These are phyloP conservation scores for Globisporangium ultimum DNA, from an alignment of 352 stramenopile genomes.

Conservation along the genomic window DNA sequence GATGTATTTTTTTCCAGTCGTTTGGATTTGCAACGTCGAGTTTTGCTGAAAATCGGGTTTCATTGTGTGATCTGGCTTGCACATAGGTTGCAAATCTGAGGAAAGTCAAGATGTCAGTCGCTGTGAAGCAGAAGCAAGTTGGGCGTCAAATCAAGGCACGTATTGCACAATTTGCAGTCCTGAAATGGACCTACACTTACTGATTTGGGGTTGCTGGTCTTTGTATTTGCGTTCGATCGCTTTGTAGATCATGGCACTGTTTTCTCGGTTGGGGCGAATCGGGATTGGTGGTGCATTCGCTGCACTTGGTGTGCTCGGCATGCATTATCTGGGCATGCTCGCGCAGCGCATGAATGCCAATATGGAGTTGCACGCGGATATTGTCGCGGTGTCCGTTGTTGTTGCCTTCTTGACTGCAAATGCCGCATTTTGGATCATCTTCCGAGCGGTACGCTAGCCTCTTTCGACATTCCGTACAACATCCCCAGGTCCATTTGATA, in stretches of 20 bases:
- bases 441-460: slow-evolving; percentile 34
- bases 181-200: neutral
- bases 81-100: slow-evolving; percentile 8
- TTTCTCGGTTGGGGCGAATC: slow-evolving; percentile 48
- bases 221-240: neutral
- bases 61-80: neutral
- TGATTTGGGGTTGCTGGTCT: neutral
- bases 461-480: too few relatives aligned
- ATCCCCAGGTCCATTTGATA: neutral
- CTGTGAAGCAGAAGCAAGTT: slow-evolving; percentile 13
- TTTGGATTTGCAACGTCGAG: too few relatives aligned
- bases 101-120: slow-evolving; percentile 15
- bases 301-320: slow-evolving; percentile 58
- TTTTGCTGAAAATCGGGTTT: neutral
- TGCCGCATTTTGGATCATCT: slow-evolving; percentile 68
- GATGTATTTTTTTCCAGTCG: neutral
- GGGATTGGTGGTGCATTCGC: slow-evolving; percentile 40
- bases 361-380: slow-evolving; percentile 33
- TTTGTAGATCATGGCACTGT: slow-evolving; percentile 38
- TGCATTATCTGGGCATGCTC: slow-evolving; percentile 73
- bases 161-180: neutral
- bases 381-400: slow-evolving; percentile 38
- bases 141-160: slow-evolving; percentile 15
- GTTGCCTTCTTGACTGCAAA: slow-evolving; percentile 56
- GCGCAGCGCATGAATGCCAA: slow-evolving; percentile 38